phyloP scores from a whole-genome alignment of 2,329 filamentous ascomycete species.

The Magnaporthiopsis incrustans region DNA sequence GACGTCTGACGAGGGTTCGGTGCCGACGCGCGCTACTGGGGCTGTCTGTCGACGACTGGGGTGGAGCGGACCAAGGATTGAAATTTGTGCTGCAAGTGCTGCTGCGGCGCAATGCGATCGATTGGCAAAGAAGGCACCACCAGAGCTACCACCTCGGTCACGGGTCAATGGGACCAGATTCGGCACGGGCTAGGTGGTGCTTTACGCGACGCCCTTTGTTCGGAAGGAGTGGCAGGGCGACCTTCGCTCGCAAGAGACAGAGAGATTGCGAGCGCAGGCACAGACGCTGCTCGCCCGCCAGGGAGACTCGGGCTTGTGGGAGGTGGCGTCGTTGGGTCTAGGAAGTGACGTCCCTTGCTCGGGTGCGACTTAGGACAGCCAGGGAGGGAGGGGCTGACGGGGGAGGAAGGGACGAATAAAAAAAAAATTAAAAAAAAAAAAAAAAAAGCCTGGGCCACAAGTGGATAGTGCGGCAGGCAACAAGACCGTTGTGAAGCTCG shows the following conservation, averaged over 20 bases:
- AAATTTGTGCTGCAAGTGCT: background rate
- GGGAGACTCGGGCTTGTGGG: background rate
- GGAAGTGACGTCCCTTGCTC: background rate
- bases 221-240: background rate
- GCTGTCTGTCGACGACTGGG: background rate
- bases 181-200: background rate
- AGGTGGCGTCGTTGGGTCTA: background rate
- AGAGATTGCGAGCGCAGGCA: background rate
- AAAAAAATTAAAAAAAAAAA: background rate
- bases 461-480: background rate
- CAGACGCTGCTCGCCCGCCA: background rate
- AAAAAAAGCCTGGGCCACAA: background rate
- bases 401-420: background rate
- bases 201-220: background rate
- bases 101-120: background rate
- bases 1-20: background rate
- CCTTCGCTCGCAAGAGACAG: background rate
- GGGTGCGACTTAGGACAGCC: background rate
- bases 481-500: background rate
- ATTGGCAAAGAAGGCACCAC: background rate
- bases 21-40: background rate
- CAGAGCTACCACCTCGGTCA: background rate
- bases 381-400: background rate
- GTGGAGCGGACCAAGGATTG: background rate
- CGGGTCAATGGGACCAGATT: background rate